Conservation (phyloP, 768 basidiomycete genomes). For the Hygrocybe punicea region DNA sequence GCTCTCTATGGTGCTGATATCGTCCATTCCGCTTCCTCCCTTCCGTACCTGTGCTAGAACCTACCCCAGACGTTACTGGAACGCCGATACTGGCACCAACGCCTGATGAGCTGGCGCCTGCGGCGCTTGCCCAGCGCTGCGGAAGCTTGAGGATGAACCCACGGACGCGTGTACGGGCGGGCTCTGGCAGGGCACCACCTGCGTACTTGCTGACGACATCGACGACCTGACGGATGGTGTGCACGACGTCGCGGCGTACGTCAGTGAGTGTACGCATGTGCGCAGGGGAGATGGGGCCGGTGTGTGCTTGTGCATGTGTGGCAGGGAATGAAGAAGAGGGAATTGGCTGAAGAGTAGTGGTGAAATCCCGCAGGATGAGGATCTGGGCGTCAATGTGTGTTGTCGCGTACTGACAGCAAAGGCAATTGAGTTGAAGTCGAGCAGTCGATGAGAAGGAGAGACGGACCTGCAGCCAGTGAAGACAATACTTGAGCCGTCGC, state of each 20-base stretch:
- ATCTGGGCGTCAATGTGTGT: conserved; percentile 86
- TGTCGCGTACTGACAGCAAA: conserved; percentile 67
- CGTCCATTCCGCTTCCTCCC: conserved; percentile 2
- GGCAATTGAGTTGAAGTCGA: background rate
- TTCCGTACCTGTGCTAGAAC: background rate
- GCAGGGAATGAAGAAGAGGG: conserved; percentile 36
- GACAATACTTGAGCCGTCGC: conserved; percentile 77
- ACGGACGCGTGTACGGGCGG: conserved; percentile 68
- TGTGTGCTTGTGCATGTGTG: conserved; percentile 26
- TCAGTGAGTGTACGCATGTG: conserved; percentile 51
- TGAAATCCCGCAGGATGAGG: conserved; percentile 78
- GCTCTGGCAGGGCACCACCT: conserved; percentile 82
- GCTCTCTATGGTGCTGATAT: conserved; percentile 22
- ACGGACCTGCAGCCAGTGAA: conserved; percentile 83
- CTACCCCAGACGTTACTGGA: background rate
- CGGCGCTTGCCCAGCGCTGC: conserved; percentile 65
- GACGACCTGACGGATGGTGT: conserved; percentile 85
- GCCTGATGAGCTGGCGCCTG: conserved; percentile 32
- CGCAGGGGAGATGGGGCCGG: conserved; percentile 30
- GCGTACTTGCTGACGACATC: conserved; percentile 84
- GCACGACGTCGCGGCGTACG: conserved; percentile 80
- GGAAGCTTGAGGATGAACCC: conserved; percentile 79
- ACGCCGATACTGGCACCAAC: conserved; percentile 29
- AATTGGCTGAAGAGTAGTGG: conserved; percentile 63
- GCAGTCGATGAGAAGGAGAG: background rate